A percentile compares a stretch with the other conserved stretches of the same genome.
Evolutionary conservation across 73 alveolate species (phyloP).

Genomic region (Paramecium biaurelia): DNA sequence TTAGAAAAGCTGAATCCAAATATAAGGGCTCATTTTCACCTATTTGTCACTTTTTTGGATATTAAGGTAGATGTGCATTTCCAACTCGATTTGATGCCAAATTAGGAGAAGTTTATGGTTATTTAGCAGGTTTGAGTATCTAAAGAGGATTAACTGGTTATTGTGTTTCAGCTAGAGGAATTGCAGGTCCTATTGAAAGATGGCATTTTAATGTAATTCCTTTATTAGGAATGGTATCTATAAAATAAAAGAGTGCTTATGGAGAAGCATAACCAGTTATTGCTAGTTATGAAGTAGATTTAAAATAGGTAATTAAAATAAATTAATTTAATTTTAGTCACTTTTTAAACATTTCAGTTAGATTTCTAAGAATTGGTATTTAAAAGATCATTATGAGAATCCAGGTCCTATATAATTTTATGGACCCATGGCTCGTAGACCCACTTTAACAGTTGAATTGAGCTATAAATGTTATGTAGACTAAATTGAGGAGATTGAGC

Average conservation of each 20-base stretch:
- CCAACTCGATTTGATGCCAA: constrained; percentile 90
- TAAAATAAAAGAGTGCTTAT: constrained; percentile 64
- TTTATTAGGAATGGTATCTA: constrained; percentile 36
- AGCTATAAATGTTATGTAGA: constrained; percentile 46
- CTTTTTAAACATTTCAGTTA: constrained; percentile 62
- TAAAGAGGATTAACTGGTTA: constrained; percentile 72
- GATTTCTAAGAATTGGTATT: constrained; percentile 65
- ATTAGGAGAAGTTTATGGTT: constrained; percentile 91
- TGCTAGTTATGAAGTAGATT: constrained; percentile 78
- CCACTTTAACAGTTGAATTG: constrained; percentile 29
- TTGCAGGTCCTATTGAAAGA: constrained; percentile 53
- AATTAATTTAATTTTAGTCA: constrained; percentile 24
- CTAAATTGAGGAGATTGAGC: constrained; percentile 42
- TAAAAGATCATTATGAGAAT: constrained; percentile 75
- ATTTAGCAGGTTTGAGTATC: constrained; percentile 77
- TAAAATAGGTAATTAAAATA: constrained; percentile 56
- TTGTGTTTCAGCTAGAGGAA: constrained; percentile 70
- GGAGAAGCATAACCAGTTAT: constrained; percentile 66
- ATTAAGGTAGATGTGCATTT: constrained; percentile 95
- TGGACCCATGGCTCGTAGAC: constrained; percentile 28
- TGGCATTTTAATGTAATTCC: constrained; percentile 45
- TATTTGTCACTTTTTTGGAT: constrained; percentile 97
- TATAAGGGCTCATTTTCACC: constrained; percentile 92
- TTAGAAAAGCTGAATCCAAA: constrained; percentile 78
- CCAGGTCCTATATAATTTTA: constrained; percentile 87